Base-by-base conservation (phyloP, 352 stramenopile genomes). In the Pythium oligandrum region DNA sequence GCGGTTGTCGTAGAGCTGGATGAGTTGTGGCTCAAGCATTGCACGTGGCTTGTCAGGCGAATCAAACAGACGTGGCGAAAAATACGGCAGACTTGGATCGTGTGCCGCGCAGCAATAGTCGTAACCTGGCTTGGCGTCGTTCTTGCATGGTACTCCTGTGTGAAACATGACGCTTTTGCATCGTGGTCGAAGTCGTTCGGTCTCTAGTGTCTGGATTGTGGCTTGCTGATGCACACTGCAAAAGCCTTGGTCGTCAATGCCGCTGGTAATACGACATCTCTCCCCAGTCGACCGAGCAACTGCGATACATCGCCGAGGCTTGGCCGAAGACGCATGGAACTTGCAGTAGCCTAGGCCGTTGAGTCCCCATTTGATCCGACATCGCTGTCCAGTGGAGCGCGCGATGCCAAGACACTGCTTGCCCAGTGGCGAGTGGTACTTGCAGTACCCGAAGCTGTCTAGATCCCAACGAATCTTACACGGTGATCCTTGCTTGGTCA, bases 31-130 rank as follows among this genome's bases (percentile, higher is more conserved):
- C 38, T 74, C 62, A 35, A 66, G 58, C 6, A 44, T 44, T 10
- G 51, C 55, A 10, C 64, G 66, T 39, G 71, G 43, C 31, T 51
- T 55, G 11, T 62, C 62, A 30, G 45, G 51, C 4, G 60, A 53
- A 38, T 58, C 60, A 44, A 80, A 80, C 44, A 75, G 12, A 43
- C 54, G 66, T 1, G 70, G 67, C n/a, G 64, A 55, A 36, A 71
- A 61, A 45, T 66, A 66, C 34, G 42, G 47, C 8, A 50, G 26
- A 36, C 52, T 48, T 33, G 61, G 64, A 34, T 76, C 66, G 55
- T 80, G 70, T 3, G 60, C 59, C 32, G 70, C 61, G 50, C 67
- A 76, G 51, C 70, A 80, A 34, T 63, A 79, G 10, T 46, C 40
- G 40, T 79, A 76, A 32, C 43, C 53, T 0, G 17, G 35, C 36